These are phyloP conservation scores for Colletotrichum truncatum DNA, from an alignment of 2,329 filamentous ascomycete genomes.

Conservation along the genomic window DNA sequence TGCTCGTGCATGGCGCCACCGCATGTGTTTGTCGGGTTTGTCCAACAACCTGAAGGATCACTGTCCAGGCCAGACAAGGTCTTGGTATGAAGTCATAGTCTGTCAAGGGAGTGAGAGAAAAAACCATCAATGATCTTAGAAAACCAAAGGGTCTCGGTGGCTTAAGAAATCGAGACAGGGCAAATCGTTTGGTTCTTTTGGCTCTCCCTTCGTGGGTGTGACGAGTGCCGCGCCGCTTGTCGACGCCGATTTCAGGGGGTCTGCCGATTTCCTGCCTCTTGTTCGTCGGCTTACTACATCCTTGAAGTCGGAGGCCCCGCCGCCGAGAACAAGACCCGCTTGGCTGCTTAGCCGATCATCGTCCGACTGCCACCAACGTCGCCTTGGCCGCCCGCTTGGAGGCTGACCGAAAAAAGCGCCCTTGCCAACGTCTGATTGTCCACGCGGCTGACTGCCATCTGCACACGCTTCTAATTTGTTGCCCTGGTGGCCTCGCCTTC, in stretches of 20 bases:
- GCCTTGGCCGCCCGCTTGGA: conserved; percentile 4
- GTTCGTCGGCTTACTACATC: background rate
- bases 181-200: background rate
- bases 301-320: background rate
- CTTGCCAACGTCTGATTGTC: background rate
- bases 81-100: conserved; percentile 31
- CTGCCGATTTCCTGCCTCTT: background rate
- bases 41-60: background rate
- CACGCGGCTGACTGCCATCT: background rate
- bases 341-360: conserved; percentile 21
- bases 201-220: conserved; percentile 1
- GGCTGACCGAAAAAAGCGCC: background rate
- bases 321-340: conserved; percentile 16
- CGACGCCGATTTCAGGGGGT: background rate
- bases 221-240: conserved; percentile 25
- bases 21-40: background rate
- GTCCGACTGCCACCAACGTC: background rate
- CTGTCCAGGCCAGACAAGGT: background rate
- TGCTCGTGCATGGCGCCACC: background rate
- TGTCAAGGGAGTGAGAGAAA: background rate
- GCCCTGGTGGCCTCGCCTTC: background rate
- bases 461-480: background rate
- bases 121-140: background rate
- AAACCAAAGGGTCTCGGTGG: background rate
- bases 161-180: background rate